Conservation (phyloP, 306 rosid species). For the Glycine latifolia region DNA sequence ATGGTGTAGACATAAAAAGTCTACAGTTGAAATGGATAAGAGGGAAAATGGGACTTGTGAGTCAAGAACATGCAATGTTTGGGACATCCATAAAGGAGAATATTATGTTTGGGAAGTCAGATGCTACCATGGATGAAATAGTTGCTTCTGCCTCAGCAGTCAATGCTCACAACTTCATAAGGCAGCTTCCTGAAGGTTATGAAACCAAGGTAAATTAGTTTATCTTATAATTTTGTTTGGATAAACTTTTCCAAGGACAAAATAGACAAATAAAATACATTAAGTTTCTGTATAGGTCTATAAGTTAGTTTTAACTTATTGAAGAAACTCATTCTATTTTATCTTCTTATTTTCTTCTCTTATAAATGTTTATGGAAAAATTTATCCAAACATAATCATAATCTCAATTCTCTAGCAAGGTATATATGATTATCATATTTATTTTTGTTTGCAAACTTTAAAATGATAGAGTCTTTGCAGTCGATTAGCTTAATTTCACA, state of each 20-base stretch:
- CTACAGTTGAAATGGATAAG: slow-evolving; percentile 83
- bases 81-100: slow-evolving; percentile 89
- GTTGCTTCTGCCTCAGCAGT: slow-evolving; percentile 83
- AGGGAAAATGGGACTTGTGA: slow-evolving; percentile 89
- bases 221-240: not conserved
- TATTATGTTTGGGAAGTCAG: slow-evolving; percentile 87
- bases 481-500: not conserved
- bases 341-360: not conserved
- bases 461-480: not conserved
- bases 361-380: too few species aligned
- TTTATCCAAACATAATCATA: too few species aligned
- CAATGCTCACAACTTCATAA: slow-evolving; percentile 91
- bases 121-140: slow-evolving; percentile 87
- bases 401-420: not conserved
- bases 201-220: slow-evolving; percentile 77
- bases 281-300: too few species aligned
- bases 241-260: too few species aligned
- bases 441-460: not conserved
- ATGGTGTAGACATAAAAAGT: slow-evolving; percentile 77
- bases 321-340: too few species aligned
- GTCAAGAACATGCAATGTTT: slow-evolving; percentile 96
- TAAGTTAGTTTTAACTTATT: too few species aligned
- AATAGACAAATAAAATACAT: too few species aligned
- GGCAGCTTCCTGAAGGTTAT: slow-evolving; percentile 92
- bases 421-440: not conserved